Evolutionary conservation across 2,329 filamentous ascomycete genomes (phyloP).

Genomic region (Onygenales sp.): DNA sequence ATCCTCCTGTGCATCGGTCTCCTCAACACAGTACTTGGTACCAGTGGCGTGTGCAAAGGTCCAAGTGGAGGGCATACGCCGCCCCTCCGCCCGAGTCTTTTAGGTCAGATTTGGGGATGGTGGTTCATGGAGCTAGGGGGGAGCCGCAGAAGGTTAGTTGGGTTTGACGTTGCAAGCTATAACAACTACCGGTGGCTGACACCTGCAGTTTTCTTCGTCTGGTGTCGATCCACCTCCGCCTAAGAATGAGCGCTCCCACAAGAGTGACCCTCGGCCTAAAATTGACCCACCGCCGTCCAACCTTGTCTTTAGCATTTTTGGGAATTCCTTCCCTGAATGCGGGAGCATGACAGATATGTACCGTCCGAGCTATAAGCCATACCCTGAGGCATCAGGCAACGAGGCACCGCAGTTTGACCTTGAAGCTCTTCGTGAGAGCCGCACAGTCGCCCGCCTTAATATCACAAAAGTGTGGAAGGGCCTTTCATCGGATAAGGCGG

Average conservation of each 20-base stretch:
- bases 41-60: background rate
- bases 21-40: background rate
- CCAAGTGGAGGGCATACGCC: too few relatives aligned
- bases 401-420: background rate
- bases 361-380: conserved; percentile 1
- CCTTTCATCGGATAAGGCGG: conserved; percentile 11
- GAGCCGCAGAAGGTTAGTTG: background rate
- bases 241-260: too few relatives aligned
- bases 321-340: conserved; percentile 3
- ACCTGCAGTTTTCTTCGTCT: background rate
- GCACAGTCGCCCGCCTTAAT: conserved; percentile 9
- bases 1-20: background rate
- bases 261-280: background rate
- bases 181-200: background rate
- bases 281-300: background rate
- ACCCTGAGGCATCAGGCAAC: background rate
- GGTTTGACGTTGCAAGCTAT: background rate
- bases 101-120: background rate
- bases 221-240: background rate
- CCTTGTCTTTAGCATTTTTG: conserved; percentile 5
- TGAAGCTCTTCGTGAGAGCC: conserved; percentile 14
- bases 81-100: background rate
- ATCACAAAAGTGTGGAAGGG: conserved; percentile 14
- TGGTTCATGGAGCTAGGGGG: background rate
- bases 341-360: conserved; percentile 5